phyloP scores from a whole-genome alignment of 768 basidiomycete species.

The Termitomyces sp. region DNA sequence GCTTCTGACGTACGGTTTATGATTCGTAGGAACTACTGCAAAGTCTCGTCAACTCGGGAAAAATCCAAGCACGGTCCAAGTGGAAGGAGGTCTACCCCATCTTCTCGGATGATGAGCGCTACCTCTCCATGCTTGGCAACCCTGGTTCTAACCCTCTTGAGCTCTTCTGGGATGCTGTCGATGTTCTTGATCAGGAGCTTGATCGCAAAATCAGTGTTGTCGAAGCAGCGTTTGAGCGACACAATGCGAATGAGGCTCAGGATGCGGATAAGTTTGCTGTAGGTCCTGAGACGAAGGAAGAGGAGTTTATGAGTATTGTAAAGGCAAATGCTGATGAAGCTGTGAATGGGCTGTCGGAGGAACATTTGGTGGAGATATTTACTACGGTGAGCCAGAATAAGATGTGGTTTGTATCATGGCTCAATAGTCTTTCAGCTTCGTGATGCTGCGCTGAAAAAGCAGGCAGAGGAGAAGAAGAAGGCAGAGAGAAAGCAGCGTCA shows the following conservation, averaged over 20 bases:
- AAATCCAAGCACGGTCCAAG: slow-evolving; percentile 78
- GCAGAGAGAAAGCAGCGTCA: slow-evolving; percentile 82
- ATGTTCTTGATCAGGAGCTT: slow-evolving; percentile 80
- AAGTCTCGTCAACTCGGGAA: slow-evolving; percentile 60
- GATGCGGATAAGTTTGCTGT: slow-evolving; percentile 35
- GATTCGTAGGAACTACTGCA: slow-evolving; percentile 59
- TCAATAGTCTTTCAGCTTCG: slow-evolving; percentile 51
- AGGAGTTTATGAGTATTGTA: slow-evolving; percentile 58
- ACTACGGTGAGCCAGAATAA: slow-evolving; percentile 47
- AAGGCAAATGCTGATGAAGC: slow-evolving; percentile 52
- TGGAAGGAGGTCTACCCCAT: slow-evolving; percentile 88
- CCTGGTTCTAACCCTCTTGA: slow-evolving; percentile 95
- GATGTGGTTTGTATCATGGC: neutral
- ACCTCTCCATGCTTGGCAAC: slow-evolving; percentile 84
- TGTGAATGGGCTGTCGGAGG: slow-evolving; percentile 42
- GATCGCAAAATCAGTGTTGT: slow-evolving; percentile 74
- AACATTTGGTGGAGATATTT: slow-evolving; percentile 58
- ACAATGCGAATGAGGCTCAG: slow-evolving; percentile 35
- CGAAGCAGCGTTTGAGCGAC: slow-evolving; percentile 54
- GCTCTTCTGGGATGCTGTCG: slow-evolving; percentile 93
- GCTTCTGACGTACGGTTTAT: neutral
- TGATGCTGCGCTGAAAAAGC: slow-evolving; percentile 65
- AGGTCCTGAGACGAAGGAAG: slow-evolving; percentile 56
- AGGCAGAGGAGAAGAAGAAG: slow-evolving; percentile 84
- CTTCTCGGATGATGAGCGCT: slow-evolving; percentile 78